These are phyloP conservation scores for Berkeleyomyces basicola DNA, from an alignment of 2,329 filamentous ascomycete species.

Conservation along the genomic window DNA sequence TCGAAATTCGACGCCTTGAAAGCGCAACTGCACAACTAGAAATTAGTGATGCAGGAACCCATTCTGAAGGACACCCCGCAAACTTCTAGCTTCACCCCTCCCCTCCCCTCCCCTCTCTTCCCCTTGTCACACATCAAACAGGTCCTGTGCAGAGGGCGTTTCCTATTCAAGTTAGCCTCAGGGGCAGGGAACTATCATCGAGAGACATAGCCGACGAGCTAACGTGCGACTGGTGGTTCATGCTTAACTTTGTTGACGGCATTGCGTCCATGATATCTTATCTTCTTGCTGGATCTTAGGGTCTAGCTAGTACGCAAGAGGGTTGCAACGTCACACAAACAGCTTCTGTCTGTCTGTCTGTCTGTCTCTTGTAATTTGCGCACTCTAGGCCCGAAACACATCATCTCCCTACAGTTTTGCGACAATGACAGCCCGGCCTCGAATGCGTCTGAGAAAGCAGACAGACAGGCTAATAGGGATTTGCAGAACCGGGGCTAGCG, in stretches of 20 bases:
- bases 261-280: neutral
- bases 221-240: neutral
- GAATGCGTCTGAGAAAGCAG: neutral
- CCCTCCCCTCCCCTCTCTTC: neutral
- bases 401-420: neutral
- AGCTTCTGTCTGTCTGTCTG: neutral
- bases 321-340: neutral
- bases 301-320: neutral
- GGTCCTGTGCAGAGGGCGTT: neutral
- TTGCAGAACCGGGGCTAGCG: neutral
- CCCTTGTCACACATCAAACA: neutral
- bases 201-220: neutral
- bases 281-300: neutral
- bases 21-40: too few species aligned
- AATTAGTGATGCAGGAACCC: too few species aligned
- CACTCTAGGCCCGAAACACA: neutral
- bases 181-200: neutral
- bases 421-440: neutral
- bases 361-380: neutral
- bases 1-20: too few species aligned
- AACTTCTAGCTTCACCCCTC: neutral
- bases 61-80: too few species aligned
- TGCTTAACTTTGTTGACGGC: neutral
- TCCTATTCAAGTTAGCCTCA: slow-evolving; percentile 6
- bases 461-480: neutral